Conservation (phyloP, 1,284 basidiomycete species). For the Schizophyllum commune region DNA sequence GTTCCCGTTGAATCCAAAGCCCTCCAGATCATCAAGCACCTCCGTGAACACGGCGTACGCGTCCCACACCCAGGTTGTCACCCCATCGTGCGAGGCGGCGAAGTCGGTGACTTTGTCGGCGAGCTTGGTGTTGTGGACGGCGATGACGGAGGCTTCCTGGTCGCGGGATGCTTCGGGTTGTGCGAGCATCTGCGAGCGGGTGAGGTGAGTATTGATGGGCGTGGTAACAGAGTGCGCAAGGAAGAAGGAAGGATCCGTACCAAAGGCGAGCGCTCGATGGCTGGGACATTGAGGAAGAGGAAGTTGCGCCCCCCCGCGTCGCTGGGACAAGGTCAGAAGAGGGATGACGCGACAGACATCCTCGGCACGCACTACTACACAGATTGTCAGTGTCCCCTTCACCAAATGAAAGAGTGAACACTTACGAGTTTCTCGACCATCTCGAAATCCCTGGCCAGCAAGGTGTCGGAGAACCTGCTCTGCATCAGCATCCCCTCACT, state of each 20-base stretch:
- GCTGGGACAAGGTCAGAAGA: slow-evolving; percentile 2
- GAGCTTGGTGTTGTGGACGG: slow-evolving; percentile 42
- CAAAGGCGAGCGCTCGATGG: slow-evolving; percentile 19
- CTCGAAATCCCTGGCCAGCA: slow-evolving; percentile 46
- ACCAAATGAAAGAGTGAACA: slow-evolving; percentile 5
- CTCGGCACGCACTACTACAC: slow-evolving; percentile 6
- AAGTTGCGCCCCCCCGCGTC: slow-evolving; percentile 16
- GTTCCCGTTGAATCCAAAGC: slow-evolving; percentile 44
- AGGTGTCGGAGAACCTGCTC: slow-evolving; percentile 37
- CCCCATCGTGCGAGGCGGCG: slow-evolving; percentile 35
- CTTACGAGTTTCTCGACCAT: slow-evolving; percentile 46
- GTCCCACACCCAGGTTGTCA: slow-evolving; percentile 44
- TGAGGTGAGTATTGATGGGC: neutral
- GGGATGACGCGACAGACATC: neutral
- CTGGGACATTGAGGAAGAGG: slow-evolving; percentile 24
- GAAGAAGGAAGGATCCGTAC: slow-evolving; percentile 5
- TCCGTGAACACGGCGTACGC: slow-evolving; percentile 42
- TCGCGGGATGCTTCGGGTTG: slow-evolving; percentile 33
- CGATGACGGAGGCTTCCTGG: slow-evolving; percentile 39
- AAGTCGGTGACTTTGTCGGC: slow-evolving; percentile 31
- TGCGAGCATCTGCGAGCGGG: slow-evolving; percentile 36
- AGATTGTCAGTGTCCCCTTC: neutral
- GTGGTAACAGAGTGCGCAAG: neutral
- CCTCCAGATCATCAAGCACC: slow-evolving; percentile 38
- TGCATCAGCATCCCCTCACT: neutral